Conservation (phyloP, 1,284 basidiomycete genomes). For the Mycosarcoma maydis region DNA sequence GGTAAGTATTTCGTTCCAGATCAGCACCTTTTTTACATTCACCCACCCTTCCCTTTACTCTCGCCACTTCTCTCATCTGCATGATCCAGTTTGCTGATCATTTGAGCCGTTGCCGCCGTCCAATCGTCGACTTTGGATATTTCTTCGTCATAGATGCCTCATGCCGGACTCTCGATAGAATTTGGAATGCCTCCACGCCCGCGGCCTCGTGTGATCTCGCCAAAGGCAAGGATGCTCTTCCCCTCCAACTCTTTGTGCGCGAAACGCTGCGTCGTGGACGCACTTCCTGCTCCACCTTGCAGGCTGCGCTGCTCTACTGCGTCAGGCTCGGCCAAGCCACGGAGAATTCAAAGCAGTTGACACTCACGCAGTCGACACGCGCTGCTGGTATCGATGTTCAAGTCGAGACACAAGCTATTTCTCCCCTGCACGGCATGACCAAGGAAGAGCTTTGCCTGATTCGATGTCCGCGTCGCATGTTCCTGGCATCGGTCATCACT, state of each 20-base stretch:
- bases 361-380: slow-evolving; percentile 25
- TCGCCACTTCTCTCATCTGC: not conserved
- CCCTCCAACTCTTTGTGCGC: slow-evolving; percentile 61
- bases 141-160: slow-evolving; percentile 32
- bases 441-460: slow-evolving; percentile 34
- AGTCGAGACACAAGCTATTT: slow-evolving; percentile 23
- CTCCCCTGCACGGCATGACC: slow-evolving; percentile 35
- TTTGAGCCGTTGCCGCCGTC: no score
- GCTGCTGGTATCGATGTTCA: slow-evolving; percentile 12
- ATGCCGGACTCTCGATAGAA: slow-evolving; percentile 42
- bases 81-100: slow-evolving; percentile 10
- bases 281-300: slow-evolving; percentile 62
- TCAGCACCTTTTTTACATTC: no score
- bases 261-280: slow-evolving; percentile 64
- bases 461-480: slow-evolving; percentile 81
- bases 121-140: not conserved
- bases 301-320: slow-evolving; percentile 63
- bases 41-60: not conserved
- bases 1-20: no score
- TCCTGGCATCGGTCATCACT: slow-evolving; percentile 85
- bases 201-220: slow-evolving; percentile 37
- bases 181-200: slow-evolving; percentile 43
- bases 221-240: slow-evolving; percentile 48
- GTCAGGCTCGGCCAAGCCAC: slow-evolving; percentile 48
- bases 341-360: slow-evolving; percentile 13